Conservation (phyloP, 139 green algal species). For the Micractinium sp. region DNA sequence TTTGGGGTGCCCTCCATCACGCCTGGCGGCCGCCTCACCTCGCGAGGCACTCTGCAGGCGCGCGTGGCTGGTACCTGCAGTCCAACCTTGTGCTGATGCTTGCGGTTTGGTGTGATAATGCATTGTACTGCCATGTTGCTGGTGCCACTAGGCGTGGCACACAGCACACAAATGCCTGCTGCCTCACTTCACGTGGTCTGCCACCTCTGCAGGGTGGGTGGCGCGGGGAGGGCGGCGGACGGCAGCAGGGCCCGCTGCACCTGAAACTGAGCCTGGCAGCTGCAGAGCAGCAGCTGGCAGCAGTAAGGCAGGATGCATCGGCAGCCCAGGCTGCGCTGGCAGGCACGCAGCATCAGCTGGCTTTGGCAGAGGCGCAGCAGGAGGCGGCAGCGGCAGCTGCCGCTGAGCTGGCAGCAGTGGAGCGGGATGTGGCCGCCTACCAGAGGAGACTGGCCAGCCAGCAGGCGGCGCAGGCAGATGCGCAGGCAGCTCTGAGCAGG, state of each 20-base stretch:
- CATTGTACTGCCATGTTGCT: no score
- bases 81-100: no score
- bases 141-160: no score
- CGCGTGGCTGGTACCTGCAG: no score
- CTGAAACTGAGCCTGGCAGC: background rate
- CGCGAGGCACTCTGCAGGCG: slow-evolving; percentile 39
- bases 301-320: background rate
- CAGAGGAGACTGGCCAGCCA: background rate
- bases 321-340: slow-evolving; percentile 8
- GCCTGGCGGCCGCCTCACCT: slow-evolving; percentile 45
- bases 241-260: background rate
- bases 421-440: background rate
- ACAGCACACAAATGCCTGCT: background rate
- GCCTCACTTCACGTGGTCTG: no score
- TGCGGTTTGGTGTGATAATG: no score
- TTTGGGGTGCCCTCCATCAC: slow-evolving; percentile 44
- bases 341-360: background rate
- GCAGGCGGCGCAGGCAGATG: background rate
- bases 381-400: background rate
- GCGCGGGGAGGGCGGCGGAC: background rate
- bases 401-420: background rate
- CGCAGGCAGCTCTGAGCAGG: background rate
- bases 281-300: background rate
- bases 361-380: background rate
- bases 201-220: background rate